phyloP scores from a whole-genome alignment of 1,139 yeast genomes.

The Candida sp. region DNA sequence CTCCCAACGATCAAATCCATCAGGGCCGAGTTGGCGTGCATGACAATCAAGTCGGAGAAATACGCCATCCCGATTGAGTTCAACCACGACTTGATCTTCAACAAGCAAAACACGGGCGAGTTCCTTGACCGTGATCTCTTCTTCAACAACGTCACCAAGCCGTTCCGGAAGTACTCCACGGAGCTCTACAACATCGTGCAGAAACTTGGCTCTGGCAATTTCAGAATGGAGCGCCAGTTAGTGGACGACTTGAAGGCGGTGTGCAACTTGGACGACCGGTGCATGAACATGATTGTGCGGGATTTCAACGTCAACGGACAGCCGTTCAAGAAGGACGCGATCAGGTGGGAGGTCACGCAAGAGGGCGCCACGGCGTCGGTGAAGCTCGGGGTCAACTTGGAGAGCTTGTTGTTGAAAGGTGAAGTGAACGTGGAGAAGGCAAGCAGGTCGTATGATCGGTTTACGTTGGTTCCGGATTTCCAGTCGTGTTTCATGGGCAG shows the following conservation, averaged over 20 bases:
- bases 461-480: constrained; percentile 43
- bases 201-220: constrained; percentile 27
- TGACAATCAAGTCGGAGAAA: constrained; percentile 35
- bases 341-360: constrained; percentile 7
- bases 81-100: constrained; percentile 42
- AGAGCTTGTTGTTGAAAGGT: constrained; percentile 14
- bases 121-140: constrained; percentile 30
- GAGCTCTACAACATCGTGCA: constrained; percentile 24
- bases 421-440: not conserved
- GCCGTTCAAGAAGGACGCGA: constrained; percentile 6
- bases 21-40: constrained; percentile 34
- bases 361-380: constrained; percentile 10
- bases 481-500: constrained; percentile 41
- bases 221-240: constrained; percentile 32
- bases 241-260: constrained; percentile 36
- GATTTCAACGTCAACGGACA: constrained; percentile 16
- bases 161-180: constrained; percentile 23
- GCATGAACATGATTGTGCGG: constrained; percentile 25
- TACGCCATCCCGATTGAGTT: constrained; percentile 43
- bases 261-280: constrained; percentile 30
- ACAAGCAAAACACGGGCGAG: constrained; percentile 14
- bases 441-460: constrained; percentile 16
- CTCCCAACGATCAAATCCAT: constrained; percentile 35
- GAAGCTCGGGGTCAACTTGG: constrained; percentile 13
- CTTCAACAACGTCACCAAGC: constrained; percentile 23